Evolutionary conservation across 108 stramenopile species (phyloP), one percentile per base, ranked within the genome.

Genomic region (Fragilariopsis cylindrus): DNA sequence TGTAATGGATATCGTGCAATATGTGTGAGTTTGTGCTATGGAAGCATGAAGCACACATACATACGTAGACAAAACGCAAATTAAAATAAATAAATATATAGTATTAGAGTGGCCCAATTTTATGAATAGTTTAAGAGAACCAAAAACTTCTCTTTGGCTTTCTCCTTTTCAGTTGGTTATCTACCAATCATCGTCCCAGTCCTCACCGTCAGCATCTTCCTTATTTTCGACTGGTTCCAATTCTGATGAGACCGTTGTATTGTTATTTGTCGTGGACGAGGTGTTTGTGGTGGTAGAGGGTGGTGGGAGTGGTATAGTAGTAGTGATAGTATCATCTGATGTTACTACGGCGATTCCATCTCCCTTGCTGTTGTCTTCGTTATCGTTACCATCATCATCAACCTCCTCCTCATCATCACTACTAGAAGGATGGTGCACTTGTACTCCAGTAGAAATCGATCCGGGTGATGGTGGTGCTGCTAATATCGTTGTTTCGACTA

Each of bases 391-490:
- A 30, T 30, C 30, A 30, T 30, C 30, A 30, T 30, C 30, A 0
- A 30, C 2, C 30, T 30, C 30, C 30, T 30, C 30, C 2, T 30
- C 30, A 30, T 30, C 30, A 30, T 30, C 30, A 30, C 30, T 30
- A 0, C 30, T 30, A 30, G 30, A 30, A 7, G 62, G 62, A 63
- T 45, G 42, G n/a, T 45, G 42, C 7, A 68, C 46, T 16, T 50
- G 48, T 12, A 68, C 67, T 15, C 67, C 67, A 21, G 67, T 68
- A 5, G 67, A 68, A 47, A 3, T 68, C 30, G 67, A 68, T 52
- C 67, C 67, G 19, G 67, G 67, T 21, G 67, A 68, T 7, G 67
- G 5, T 48, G 67, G 67, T 43, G 45, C 43, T 19, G 57, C 15
- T 57, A 19, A n/a, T 7, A 42, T n/a, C 16, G 0, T 53, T 53